A percentile compares a stretch with the other conserved stretches of the same genome.
These are phyloP conservation scores for Penicillium concentricum DNA, from an alignment of 2,329 filamentous ascomycete species.

Conservation along the genomic window DNA sequence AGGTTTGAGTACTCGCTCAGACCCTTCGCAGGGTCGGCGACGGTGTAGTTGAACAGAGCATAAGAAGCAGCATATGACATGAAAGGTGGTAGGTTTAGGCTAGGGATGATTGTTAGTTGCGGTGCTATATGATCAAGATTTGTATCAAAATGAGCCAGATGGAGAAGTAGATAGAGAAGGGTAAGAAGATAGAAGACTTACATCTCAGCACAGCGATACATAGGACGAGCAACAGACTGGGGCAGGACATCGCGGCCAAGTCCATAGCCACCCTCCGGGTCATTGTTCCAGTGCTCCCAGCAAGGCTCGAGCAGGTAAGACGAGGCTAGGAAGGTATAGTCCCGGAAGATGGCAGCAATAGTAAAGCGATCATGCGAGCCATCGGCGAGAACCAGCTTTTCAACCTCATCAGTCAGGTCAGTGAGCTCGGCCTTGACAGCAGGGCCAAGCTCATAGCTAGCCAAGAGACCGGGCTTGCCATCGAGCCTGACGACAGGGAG, in stretches of 20 bases:
- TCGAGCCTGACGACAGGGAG: slow-evolving; percentile 76
- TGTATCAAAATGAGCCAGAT: not conserved
- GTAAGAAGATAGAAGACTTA: slow-evolving; percentile 52
- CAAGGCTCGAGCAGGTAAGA: slow-evolving; percentile 91
- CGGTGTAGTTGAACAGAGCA: slow-evolving; percentile 62
- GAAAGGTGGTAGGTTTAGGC: slow-evolving; percentile 79
- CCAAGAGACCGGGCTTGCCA: slow-evolving; percentile 75
- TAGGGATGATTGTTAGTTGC: slow-evolving; percentile 33
- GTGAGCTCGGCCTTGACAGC: slow-evolving; percentile 72
- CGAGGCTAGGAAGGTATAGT: slow-evolving; percentile 88
- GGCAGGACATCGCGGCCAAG: slow-evolving; percentile 73
- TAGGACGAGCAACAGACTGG: slow-evolving; percentile 71
- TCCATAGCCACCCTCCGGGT: slow-evolving; percentile 68
- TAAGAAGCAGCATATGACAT: slow-evolving; percentile 77
- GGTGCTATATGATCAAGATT: not conserved
- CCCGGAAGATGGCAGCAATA: slow-evolving; percentile 83
- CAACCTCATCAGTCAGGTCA: slow-evolving; percentile 71
- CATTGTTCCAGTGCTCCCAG: slow-evolving; percentile 65
- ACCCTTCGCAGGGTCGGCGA: slow-evolving; percentile 56
- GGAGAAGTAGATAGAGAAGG: not conserved
- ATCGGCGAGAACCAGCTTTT: slow-evolving; percentile 56
- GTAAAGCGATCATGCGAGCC: slow-evolving; percentile 68
- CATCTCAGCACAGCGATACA: slow-evolving; percentile 81
- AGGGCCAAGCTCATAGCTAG: slow-evolving; percentile 69
- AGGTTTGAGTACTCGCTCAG: slow-evolving; percentile 62